These are phyloP conservation scores for Sugiyamaella novakii DNA, from an alignment of 1,139 yeast genomes.

Conservation along the genomic window DNA sequence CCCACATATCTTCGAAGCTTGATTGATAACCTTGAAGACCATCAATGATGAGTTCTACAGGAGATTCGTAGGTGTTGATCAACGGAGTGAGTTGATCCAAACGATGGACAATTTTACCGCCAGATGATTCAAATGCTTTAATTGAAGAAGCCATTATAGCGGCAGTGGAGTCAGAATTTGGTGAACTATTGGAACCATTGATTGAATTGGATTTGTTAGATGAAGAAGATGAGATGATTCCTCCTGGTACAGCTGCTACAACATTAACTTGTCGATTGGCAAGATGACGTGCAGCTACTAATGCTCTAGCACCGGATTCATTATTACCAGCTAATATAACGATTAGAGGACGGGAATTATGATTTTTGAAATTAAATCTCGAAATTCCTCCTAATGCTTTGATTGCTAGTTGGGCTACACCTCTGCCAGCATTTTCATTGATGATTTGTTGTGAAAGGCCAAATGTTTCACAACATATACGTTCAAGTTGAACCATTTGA, in stretches of 20 bases:
- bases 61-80: constrained; percentile 58
- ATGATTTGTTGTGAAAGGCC: constrained; percentile 47
- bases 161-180: neutral
- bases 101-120: constrained; percentile 53
- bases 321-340: constrained; percentile 72
- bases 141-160: constrained; percentile 6
- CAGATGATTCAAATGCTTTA: constrained; percentile 52
- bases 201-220: neutral
- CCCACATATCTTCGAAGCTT: constrained; percentile 56
- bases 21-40: constrained; percentile 83
- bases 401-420: constrained; percentile 61
- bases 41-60: constrained; percentile 76
- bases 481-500: constrained; percentile 78
- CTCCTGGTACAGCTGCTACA: constrained; percentile 54
- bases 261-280: constrained; percentile 74
- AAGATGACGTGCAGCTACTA: constrained; percentile 79
- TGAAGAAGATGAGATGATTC: neutral
- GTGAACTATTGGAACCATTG: neutral
- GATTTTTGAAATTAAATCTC: constrained; percentile 61
- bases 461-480: constrained; percentile 55
- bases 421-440: constrained; percentile 70
- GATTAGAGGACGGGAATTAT: constrained; percentile 78
- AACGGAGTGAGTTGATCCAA: constrained; percentile 43
- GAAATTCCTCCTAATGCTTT: constrained; percentile 69
- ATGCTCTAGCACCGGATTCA: constrained; percentile 72